These are phyloP conservation scores for Cladosporium oxysporum DNA, from an alignment of 2,329 filamentous ascomycete genomes.

Conservation along the genomic window DNA sequence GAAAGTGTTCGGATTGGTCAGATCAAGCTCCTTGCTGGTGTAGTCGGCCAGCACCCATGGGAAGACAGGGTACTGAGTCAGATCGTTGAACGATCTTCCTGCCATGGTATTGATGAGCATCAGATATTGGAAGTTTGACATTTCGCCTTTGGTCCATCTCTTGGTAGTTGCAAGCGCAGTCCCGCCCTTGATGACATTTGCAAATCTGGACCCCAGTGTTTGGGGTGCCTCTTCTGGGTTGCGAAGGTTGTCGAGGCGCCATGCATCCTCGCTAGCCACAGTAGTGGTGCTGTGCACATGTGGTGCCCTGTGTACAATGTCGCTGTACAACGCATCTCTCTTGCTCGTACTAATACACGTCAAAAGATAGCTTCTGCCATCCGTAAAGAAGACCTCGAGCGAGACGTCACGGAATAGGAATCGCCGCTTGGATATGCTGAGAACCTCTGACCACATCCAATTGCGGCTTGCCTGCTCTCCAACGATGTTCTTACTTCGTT, in stretches of 20 bases:
- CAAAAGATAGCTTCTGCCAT: slow-evolving; percentile 90
- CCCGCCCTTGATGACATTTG: slow-evolving; percentile 84
- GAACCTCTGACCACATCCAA: slow-evolving; percentile 93
- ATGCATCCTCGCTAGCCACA: slow-evolving; percentile 75
- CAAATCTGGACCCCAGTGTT: slow-evolving; percentile 82
- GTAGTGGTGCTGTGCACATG: slow-evolving; percentile 67
- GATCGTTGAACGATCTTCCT: slow-evolving; percentile 92
- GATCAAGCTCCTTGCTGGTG: slow-evolving; percentile 85
- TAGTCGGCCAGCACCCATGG: slow-evolving; percentile 97
- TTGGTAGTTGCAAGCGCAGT: slow-evolving; percentile 82
- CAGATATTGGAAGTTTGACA: slow-evolving; percentile 97
- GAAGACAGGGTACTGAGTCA: slow-evolving; percentile 97
- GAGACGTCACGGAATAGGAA: slow-evolving; percentile 95
- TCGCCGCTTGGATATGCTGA: slow-evolving; percentile 92
- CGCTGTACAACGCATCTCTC: slow-evolving; percentile 78
- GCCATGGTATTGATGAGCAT: slow-evolving; percentile 99
- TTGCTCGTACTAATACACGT: slow-evolving; percentile 74
- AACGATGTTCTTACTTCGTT: slow-evolving; percentile 48
- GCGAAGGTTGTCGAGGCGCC: slow-evolving; percentile 85
- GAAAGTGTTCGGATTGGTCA: slow-evolving; percentile 81
- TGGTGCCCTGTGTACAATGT: slow-evolving; percentile 75
- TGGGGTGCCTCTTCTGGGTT: slow-evolving; percentile 64
- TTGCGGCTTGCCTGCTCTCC: slow-evolving; percentile 78
- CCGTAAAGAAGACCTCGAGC: slow-evolving; percentile 96
- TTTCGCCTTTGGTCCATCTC: slow-evolving; percentile 89